Base-by-base conservation (phyloP, 1,284 basidiomycete genomes). In the Tilletia indica region DNA sequence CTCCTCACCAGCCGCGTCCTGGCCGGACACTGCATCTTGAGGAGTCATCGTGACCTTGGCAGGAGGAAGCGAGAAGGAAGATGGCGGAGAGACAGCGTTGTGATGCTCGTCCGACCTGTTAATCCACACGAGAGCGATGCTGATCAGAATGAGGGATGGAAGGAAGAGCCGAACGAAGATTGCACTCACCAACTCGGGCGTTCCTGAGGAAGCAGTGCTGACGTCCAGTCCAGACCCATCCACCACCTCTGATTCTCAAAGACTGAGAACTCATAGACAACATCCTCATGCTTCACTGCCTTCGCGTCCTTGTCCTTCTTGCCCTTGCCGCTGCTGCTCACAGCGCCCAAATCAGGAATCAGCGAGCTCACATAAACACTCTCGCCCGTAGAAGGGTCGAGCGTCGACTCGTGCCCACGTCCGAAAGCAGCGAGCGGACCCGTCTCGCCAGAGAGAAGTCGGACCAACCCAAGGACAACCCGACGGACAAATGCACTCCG, bases 191-290 rank as follows among this genome's bases (percentile, higher is more conserved):
- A 97, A 2, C 92, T 91, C 0, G 94, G 93, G 0, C 94, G 89
- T 83, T 97, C 94, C 54, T 90, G 89, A 0, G 94, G 94, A 4
- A 97, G 88, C 5, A 97, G 88, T 0, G 94, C 93, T 2, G 92
- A 91, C 0, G 94, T 96, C 93, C 93, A 97, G 85, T 97, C 87
- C 16, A 88, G 78, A 2, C 86, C 87, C 82, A 88, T 86, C 87
- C 87, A 87, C 95, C 94, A 97, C 4, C 94, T 89, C 86, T 97
- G 94, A 84, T 97, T 97, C 85, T 97, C 94, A 82, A 93, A 91
- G 39, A 97, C 79, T 31, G 80, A 80, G 42, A 84, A 83, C 64
- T 79, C 74, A 64, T 83, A 82, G 16, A 78, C 71, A n/a, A 83
- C 80, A 69, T 81, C 80, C 71, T 80, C 74, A 71, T 77, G 78